Conservation (phyloP, 1,284 basidiomycete species). For the Puccinia hordei region DNA sequence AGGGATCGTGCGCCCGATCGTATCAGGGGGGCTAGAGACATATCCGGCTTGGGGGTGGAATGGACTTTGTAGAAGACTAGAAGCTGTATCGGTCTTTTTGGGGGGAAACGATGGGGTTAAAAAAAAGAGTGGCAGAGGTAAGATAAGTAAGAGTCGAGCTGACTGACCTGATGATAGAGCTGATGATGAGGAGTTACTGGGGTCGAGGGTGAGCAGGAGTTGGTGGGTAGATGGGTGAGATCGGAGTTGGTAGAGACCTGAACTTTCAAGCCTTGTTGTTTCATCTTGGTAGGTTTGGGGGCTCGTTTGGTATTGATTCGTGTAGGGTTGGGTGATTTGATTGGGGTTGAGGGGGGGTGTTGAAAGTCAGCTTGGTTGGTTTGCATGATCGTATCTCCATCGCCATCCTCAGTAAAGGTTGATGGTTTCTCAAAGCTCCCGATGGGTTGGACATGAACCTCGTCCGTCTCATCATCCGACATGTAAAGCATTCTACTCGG, state of each 20-base stretch:
- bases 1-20: slow-evolving; percentile 23
- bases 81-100: slow-evolving; percentile 11
- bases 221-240: slow-evolving; percentile 13
- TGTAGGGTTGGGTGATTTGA: slow-evolving; percentile 12
- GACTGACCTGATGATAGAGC: slow-evolving; percentile 37
- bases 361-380: not conserved
- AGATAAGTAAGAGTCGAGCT: not conserved
- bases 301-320: slow-evolving; percentile 17
- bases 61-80: slow-evolving; percentile 36
- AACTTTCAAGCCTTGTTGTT: slow-evolving; percentile 17
- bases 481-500: slow-evolving; percentile 35
- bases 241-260: not conserved
- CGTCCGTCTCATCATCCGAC: slow-evolving; percentile 42
- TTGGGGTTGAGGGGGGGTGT: slow-evolving; percentile 14
- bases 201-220: slow-evolving; percentile 30
- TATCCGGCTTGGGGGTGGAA: slow-evolving; percentile 36
- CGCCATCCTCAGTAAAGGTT: slow-evolving; percentile 27
- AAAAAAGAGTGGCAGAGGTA: not conserved
- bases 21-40: slow-evolving; percentile 5
- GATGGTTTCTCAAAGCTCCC: slow-evolving; percentile 23
- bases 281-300: slow-evolving; percentile 12
- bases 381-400: slow-evolving; percentile 47
- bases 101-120: no score
- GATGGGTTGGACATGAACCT: slow-evolving; percentile 26
- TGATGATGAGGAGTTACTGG: slow-evolving; percentile 40